Conservation (phyloP, 768 basidiomycete genomes). For the Termitomyces sp. region DNA sequence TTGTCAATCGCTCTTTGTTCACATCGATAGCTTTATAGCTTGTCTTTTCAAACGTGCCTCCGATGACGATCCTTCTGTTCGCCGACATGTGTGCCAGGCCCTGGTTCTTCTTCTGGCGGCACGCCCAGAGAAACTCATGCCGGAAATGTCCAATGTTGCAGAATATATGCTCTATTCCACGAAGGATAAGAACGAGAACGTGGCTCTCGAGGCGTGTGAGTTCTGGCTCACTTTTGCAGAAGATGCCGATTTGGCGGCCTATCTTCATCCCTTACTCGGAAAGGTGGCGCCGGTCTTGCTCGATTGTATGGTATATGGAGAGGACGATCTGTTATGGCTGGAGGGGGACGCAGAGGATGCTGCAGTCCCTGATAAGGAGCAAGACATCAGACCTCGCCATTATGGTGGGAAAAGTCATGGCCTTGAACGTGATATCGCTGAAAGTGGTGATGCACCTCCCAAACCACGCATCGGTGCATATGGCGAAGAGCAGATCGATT, state of each 20-base stretch:
- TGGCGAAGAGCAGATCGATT: conserved; percentile 77
- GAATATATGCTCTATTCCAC: conserved; percentile 99
- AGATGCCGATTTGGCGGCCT: conserved; percentile 79
- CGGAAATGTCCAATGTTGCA: conserved; percentile 91
- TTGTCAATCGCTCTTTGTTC: conserved; percentile 80
- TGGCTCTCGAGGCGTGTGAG: conserved; percentile 97
- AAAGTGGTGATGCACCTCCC: conserved; percentile 25
- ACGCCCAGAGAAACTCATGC: conserved; percentile 93
- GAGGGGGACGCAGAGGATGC: conserved; percentile 90
- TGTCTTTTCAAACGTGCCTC: conserved; percentile 93
- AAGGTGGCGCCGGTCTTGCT: conserved; percentile 93
- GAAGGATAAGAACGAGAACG: conserved; percentile 95
- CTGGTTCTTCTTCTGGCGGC: conserved; percentile 90
- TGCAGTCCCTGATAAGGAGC: conserved; percentile 85
- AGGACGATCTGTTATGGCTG: conserved; percentile 92
- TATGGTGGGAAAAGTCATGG: conserved; percentile 85
- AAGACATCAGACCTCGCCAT: conserved; percentile 94
- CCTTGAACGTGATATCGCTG: conserved; percentile 63
- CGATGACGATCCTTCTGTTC: conserved; percentile 90
- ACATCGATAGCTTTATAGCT: conserved; percentile 92
- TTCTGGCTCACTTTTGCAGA: conserved; percentile 99
- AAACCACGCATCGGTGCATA: conserved; percentile 56
- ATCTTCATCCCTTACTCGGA: conserved; percentile 80
- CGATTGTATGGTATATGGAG: conserved; percentile 96
- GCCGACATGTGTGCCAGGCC: conserved; percentile 93